phyloP scores from a whole-genome alignment of 2,329 filamentous ascomycete genomes.

The Nannizziopsis barbatae region DNA sequence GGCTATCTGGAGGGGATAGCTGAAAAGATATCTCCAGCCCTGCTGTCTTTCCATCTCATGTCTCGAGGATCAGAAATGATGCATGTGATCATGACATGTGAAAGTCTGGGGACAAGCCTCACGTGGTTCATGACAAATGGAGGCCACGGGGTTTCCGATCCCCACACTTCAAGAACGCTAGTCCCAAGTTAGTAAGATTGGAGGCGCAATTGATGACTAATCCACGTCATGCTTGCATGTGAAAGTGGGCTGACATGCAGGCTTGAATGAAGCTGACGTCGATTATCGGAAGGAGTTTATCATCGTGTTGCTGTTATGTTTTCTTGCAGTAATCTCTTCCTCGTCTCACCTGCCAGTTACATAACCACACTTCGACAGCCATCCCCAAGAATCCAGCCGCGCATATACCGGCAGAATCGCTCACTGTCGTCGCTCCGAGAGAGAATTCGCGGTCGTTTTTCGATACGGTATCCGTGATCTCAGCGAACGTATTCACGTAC shows the following conservation, averaged over 20 bases:
- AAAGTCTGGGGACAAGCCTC: conserved; percentile 4
- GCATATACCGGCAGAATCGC: conserved; percentile 83
- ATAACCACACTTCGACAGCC: conserved; percentile 68
- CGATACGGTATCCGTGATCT: conserved; percentile 75
- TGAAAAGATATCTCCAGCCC: neutral
- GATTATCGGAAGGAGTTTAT: too few relatives aligned
- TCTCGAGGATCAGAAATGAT: neutral
- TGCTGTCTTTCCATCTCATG: neutral
- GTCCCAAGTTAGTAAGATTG: neutral
- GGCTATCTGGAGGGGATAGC: neutral
- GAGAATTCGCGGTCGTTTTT: conserved; percentile 79
- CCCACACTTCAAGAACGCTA: neutral
- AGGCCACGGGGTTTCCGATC: neutral
- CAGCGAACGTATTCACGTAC: conserved; percentile 92
- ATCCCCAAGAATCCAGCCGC: conserved; percentile 77
- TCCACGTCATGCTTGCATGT: too few relatives aligned
- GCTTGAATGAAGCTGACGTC: too few relatives aligned
- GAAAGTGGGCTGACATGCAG: too few relatives aligned
- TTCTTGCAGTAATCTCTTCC: conserved; percentile 64
- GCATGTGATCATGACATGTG: conserved; percentile 13
- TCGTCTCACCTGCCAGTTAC: conserved; percentile 69
- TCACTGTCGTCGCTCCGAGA: conserved; percentile 77
- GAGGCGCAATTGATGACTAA: neutral
- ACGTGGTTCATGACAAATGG: neutral
- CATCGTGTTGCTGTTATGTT: conserved; percentile 19